Conservation (phyloP, 169 alveolate genomes). For the Cyclospora cayetanensis region DNA sequence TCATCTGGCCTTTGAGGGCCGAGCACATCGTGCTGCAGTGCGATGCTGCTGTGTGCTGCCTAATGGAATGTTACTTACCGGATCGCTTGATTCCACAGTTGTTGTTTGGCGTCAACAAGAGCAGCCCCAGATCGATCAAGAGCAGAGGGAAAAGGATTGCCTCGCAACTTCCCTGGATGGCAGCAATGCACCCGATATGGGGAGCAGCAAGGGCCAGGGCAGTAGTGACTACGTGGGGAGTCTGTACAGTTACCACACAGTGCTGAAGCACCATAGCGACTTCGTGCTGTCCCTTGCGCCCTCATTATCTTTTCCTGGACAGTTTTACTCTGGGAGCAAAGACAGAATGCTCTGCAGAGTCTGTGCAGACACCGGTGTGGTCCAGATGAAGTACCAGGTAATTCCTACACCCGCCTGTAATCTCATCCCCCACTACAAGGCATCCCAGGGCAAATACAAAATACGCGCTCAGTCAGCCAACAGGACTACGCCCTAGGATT, state of each 20-base stretch:
- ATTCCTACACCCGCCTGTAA: constrained; percentile 53
- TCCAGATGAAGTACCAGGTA: constrained; percentile 12
- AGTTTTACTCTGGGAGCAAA: constrained; percentile 35
- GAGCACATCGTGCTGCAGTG: constrained; percentile 24
- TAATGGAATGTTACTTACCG: neutral
- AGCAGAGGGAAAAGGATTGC: neutral
- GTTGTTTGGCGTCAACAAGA: constrained; percentile 31
- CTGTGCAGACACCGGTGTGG: neutral
- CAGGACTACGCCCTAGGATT: no score
- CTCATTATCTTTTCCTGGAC: neutral
- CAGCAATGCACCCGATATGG: neutral
- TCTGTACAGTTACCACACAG: constrained; percentile 20
- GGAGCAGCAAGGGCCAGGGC: constrained; percentile 3
- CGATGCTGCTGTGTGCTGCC: constrained; percentile 60
- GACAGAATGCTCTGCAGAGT: constrained; percentile 35
- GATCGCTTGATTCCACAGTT: constrained; percentile 15
- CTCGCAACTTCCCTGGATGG: neutral
- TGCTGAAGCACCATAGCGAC: constrained; percentile 29
- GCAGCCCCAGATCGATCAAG: neutral
- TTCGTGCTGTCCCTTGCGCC: constrained; percentile 1
- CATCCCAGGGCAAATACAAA: no score
- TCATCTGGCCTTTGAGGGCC: constrained; percentile 58
- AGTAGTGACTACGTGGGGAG: constrained; percentile 17
- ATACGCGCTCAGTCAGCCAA: no score
- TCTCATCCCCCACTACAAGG: no score